Percentiles rank a stretch among this genome's conserved stretches.
phyloP scores from a whole-genome alignment of 2,329 filamentous ascomycete genomes.

The Piedraia hortae region DNA sequence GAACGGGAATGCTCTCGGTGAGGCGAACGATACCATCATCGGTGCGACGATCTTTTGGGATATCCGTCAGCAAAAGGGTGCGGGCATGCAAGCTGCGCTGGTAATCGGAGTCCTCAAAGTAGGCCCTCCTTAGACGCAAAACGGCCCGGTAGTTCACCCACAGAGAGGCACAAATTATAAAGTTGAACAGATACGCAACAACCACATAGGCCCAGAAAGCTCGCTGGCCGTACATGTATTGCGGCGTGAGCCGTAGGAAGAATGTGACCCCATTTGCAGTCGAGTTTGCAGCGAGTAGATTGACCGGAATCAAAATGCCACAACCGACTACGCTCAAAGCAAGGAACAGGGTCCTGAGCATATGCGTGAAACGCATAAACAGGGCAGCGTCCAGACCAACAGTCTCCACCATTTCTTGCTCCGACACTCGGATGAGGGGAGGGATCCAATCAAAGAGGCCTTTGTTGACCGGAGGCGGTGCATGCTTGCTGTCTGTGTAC shows the following conservation, averaged over 20 bases:
- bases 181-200: constrained; percentile 36
- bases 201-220: constrained; percentile 32
- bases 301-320: constrained; percentile 54
- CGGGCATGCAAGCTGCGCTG: constrained; percentile 59
- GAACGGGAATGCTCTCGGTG: constrained; percentile 23
- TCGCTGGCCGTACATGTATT: constrained; percentile 18
- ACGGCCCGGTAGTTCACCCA: constrained; percentile 77
- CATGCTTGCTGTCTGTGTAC: constrained; percentile 70
- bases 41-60: constrained; percentile 45
- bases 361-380: constrained; percentile 65
- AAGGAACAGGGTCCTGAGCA: constrained; percentile 79
- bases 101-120: constrained; percentile 69
- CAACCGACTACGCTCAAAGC: constrained; percentile 45
- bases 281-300: constrained; percentile 17
- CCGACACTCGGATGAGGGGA: constrained; percentile 51
- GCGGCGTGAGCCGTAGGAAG: constrained; percentile 30
- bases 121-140: constrained; percentile 39
- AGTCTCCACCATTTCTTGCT: constrained; percentile 49
- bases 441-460: constrained; percentile 69
- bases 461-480: constrained; percentile 62
- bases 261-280: constrained; percentile 5
- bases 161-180: constrained; percentile 51
- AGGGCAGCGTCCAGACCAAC: constrained; percentile 77
- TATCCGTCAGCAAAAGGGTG: constrained; percentile 46
- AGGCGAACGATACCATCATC: constrained; percentile 74